Evolutionary conservation across 2,329 filamentous ascomycete species (phyloP).

Genomic region (Trichoderma harzianum): DNA sequence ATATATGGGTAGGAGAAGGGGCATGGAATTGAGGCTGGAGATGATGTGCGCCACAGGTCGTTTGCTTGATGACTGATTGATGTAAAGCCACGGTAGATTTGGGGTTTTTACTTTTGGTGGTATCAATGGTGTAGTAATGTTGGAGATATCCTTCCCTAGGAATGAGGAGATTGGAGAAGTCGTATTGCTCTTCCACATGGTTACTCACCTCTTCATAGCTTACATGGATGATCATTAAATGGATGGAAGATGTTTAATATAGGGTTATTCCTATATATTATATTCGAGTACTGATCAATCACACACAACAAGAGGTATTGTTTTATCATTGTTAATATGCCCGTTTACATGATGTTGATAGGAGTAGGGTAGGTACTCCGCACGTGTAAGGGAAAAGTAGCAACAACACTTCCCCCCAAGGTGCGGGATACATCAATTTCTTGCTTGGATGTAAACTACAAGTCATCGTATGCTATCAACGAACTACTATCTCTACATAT

Average conservation of each 20-base stretch:
- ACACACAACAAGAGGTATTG: background rate
- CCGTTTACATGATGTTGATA: background rate
- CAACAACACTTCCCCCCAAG: background rate
- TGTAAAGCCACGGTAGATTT: background rate
- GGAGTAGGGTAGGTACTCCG: background rate
- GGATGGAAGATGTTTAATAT: accelerated
- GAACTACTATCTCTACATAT: accelerated
- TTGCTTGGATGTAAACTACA: background rate
- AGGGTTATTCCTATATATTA: too few relatives aligned
- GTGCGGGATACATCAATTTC: background rate
- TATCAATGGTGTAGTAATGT: background rate
- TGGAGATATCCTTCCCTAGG: background rate
- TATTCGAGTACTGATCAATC: background rate
- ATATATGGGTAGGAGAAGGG: background rate
- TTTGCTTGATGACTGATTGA: background rate
- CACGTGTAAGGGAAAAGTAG: background rate
- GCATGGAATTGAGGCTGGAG: background rate
- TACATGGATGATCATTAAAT: background rate
- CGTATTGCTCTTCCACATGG: background rate
- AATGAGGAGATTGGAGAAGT: background rate
- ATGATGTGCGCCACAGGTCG: background rate
- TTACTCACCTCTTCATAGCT: background rate
- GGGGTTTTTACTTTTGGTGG: background rate
- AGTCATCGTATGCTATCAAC: background rate
- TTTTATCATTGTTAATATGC: background rate